Conservation (phyloP, 1,139 yeast genomes). For the Suhomyces chickasaworum region DNA sequence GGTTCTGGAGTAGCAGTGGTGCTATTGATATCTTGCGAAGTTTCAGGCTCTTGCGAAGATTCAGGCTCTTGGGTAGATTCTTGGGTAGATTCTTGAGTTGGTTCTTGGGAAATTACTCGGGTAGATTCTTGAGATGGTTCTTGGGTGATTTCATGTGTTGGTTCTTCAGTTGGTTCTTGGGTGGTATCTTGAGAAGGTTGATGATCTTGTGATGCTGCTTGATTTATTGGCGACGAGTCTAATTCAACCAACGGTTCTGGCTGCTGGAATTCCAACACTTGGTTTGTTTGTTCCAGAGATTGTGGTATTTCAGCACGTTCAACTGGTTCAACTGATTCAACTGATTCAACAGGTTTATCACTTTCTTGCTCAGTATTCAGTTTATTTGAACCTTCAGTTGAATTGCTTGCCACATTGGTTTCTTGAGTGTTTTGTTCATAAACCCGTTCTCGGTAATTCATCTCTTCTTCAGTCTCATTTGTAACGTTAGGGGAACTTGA, state of each 20-base stretch:
- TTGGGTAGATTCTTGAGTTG: background rate
- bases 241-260: background rate
- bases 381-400: background rate
- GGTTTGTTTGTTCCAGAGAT: background rate
- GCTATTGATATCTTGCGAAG: background rate
- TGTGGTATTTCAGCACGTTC: background rate
- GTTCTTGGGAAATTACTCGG: background rate
- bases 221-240: too few species aligned
- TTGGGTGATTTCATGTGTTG: too few species aligned
- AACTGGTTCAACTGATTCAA: too few species aligned
- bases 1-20: conserved; percentile 6
- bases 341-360: background rate
- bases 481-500: conserved; percentile 31
- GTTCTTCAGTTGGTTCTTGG: too few species aligned
- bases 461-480: conserved; percentile 41
- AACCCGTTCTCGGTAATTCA: conserved; percentile 41
- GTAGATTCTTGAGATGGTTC: background rate
- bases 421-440: conserved; percentile 32
- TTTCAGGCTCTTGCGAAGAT: background rate
- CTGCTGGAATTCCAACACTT: background rate
- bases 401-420: background rate
- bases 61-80: conserved; percentile 2
- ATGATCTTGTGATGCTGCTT: too few species aligned
- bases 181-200: too few species aligned
- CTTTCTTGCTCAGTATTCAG: background rate